These are phyloP conservation scores for Botryosphaeria dothidea DNA, from an alignment of 2,329 filamentous ascomycete genomes.

Conservation along the genomic window DNA sequence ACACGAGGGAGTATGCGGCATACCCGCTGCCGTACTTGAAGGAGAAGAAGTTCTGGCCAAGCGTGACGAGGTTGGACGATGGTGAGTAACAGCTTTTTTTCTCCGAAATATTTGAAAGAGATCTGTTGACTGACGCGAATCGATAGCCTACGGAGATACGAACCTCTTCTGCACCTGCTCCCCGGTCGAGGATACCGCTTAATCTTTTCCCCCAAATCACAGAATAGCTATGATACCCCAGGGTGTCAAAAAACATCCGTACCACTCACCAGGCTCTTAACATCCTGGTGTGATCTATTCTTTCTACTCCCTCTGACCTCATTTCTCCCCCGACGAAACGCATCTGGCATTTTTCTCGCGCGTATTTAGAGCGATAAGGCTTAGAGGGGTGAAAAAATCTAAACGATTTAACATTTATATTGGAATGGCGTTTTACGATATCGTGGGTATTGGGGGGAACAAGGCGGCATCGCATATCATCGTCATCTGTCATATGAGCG, in stretches of 20 bases:
- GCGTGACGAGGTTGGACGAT: constrained; percentile 83
- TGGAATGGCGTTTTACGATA: not conserved
- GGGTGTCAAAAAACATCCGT: not conserved
- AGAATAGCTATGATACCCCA: constrained; percentile 10
- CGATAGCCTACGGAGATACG: constrained; percentile 77
- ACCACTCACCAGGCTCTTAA: constrained; percentile 1
- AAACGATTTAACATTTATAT: constrained; percentile 7
- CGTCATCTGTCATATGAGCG: not conserved
- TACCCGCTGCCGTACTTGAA: constrained; percentile 80
- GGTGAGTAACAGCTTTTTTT: constrained; percentile 54
- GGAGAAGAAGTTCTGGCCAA: constrained; percentile 99
- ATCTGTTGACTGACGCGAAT: not conserved
- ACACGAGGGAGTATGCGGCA: constrained; percentile 78
- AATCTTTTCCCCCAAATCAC: not conserved
- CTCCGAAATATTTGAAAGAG: constrained; percentile 27
- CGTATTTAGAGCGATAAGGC: constrained; percentile 8
- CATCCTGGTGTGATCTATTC: not conserved
- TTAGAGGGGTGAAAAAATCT: not conserved
- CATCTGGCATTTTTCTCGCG: not conserved
- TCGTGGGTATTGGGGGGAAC: not conserved
- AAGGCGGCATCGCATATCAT: not conserved
- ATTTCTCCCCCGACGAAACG: not conserved
- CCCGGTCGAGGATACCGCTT: constrained; percentile 63
- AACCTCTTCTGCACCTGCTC: constrained; percentile 96
- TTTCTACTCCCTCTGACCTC: not conserved